Conservation (phyloP, 352 stramenopile species). For the Phytophthora parvispora region DNA sequence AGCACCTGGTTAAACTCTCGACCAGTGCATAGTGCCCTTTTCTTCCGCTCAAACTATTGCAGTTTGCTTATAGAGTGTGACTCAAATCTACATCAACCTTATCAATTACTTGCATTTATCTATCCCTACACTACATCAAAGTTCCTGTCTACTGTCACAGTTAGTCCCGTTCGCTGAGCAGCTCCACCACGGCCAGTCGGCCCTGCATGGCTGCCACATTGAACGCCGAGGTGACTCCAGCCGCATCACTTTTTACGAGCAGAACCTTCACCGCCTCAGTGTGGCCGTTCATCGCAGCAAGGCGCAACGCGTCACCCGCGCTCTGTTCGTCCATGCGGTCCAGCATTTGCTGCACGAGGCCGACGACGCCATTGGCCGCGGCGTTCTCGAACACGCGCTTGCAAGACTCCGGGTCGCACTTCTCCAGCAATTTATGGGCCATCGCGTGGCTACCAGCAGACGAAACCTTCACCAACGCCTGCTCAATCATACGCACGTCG, state of each 20-base stretch:
- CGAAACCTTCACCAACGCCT: conserved; percentile 23
- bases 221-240: conserved; percentile 15
- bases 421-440: conserved; percentile 4
- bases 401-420: conserved; percentile 10
- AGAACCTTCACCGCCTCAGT: conserved; percentile 17
- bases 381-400: conserved; percentile 24
- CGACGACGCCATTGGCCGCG: conserved; percentile 8
- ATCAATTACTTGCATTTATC: not conserved
- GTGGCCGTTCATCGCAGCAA: conserved; percentile 24
- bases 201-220: conserved; percentile 25
- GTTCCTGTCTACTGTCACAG: not conserved
- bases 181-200: conserved; percentile 18
- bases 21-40: too few species aligned
- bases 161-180: conserved; percentile 24
- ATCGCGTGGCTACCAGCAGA: conserved; percentile 16
- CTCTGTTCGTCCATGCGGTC: conserved; percentile 4
- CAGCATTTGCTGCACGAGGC: conserved; percentile 23
- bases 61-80: too few species aligned
- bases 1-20: too few species aligned
- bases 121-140: not conserved
- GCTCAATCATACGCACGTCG: conserved; percentile 15
- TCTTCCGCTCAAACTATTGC: too few species aligned
- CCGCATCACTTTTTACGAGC: conserved; percentile 16
- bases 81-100: too few species aligned
- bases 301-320: conserved; percentile 2